A percentile compares a stretch with the other conserved stretches of the same genome.
Conservation (phyloP, 345 rosid species). For the Nephelium lappaceum region DNA sequence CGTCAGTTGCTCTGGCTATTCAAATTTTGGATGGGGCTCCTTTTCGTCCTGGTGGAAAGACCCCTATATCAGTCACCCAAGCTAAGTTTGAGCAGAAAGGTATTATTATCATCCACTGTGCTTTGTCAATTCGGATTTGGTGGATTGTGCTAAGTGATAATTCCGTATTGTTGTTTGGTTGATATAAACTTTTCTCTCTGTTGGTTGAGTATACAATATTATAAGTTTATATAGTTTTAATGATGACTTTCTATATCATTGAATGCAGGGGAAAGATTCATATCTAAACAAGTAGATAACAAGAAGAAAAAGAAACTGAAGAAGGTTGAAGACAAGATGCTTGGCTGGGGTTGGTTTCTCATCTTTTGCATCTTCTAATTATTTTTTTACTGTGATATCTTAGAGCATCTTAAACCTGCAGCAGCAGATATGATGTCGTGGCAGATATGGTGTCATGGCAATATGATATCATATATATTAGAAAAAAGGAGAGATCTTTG, state of each 20-base stretch:
- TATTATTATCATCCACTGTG: constrained; percentile 18
- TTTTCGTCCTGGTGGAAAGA: constrained; percentile 77
- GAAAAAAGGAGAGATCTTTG: not conserved
- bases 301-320: constrained; percentile 91
- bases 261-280: constrained; percentile 77
- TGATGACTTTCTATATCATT: not conserved
- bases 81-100: constrained; percentile 99
- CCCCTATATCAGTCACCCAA: constrained; percentile 74
- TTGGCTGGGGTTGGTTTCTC: constrained; percentile 84
- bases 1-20: constrained; percentile 89
- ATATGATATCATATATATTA: not conserved
- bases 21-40: constrained; percentile 94
- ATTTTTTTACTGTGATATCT: too few relatives aligned
- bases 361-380: not conserved
- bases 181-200: constrained; percentile 8
- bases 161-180: constrained; percentile 15
- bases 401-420: not conserved
- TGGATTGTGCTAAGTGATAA: not conserved
- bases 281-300: constrained; percentile 76
- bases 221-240: not conserved
- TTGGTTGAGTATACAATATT: not conserved
- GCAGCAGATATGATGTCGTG: not conserved
- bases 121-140: constrained; percentile 12
- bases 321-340: constrained; percentile 89
- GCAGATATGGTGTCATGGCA: not conserved